Evolutionary conservation across 208 protist species (phyloP).

Genomic region (Crithidia acanthocephali): DNA sequence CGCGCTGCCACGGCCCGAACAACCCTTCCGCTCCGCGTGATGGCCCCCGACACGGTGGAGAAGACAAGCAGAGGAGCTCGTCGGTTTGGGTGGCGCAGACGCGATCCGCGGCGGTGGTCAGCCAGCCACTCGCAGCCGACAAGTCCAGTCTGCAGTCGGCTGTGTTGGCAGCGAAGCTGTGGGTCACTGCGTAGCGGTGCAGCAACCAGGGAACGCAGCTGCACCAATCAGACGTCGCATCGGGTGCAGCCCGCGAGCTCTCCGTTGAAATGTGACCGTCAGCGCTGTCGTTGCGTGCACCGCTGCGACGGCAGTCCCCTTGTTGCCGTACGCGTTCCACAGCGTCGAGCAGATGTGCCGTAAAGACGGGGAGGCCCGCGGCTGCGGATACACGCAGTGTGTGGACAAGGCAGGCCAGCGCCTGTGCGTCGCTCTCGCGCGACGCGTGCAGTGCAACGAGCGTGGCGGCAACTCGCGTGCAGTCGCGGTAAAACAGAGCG

Average conservation of each 20-base stretch:
- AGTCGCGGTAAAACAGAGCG: conserved; percentile 6
- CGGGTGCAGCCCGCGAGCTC: background rate
- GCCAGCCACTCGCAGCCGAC: conserved; percentile 31
- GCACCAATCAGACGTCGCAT: conserved; percentile 8
- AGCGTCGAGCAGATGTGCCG: conserved; percentile 9
- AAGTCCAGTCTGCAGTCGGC: background rate
- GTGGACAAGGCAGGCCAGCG: conserved; percentile 21
- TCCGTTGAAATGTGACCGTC: background rate
- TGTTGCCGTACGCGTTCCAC: background rate
- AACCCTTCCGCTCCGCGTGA: background rate
- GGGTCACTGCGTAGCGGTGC: conserved; percentile 18
- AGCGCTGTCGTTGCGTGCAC: background rate
- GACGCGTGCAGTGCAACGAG: conserved; percentile 12
- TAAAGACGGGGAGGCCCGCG: conserved; percentile 8
- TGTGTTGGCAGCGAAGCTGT: background rate
- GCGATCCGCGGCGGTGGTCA: conserved; percentile 36
- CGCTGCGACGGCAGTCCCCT: background rate
- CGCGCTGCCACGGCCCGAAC: conserved; percentile 27
- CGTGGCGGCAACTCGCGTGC: conserved; percentile 14
- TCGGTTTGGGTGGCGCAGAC: conserved; percentile 31
- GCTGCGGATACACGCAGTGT: conserved; percentile 2
- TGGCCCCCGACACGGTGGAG: background rate
- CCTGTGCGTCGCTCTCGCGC: conserved; percentile 16
- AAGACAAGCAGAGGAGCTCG: conserved; percentile 20
- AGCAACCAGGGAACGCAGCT: conserved; percentile 39